Evolutionary conservation across 306 rosid species (phyloP).

Genomic region (Quercus dentata): DNA sequence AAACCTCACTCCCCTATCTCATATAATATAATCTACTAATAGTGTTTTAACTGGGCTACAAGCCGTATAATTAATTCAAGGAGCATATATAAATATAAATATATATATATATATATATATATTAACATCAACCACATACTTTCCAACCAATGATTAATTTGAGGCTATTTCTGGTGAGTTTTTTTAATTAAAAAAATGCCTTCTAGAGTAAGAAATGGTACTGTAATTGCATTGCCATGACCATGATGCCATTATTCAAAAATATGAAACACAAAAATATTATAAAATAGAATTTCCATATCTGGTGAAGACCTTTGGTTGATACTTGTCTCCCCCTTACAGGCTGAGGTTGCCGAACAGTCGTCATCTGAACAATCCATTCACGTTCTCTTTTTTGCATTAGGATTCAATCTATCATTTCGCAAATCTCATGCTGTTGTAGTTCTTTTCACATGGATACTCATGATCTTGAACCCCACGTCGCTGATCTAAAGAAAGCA

Average conservation of each 20-base stretch:
- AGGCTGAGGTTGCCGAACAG: slow-evolving; percentile 51
- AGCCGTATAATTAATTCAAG: background rate
- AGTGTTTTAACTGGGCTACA: slow-evolving; percentile 1
- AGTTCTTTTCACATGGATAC: slow-evolving; percentile 53
- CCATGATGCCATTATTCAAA: background rate
- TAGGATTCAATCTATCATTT: slow-evolving; percentile 41
- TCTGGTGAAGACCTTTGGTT: slow-evolving; percentile 38
- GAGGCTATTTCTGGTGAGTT: background rate
- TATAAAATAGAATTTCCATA: slow-evolving; percentile 10
- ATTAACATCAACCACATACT: slow-evolving; percentile 2
- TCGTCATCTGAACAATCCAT: slow-evolving; percentile 52
- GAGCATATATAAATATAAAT: slow-evolving; percentile 16
- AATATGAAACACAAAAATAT: background rate
- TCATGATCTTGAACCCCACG: slow-evolving; percentile 59
- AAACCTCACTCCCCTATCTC: background rate
- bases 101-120: slow-evolving; percentile 7
- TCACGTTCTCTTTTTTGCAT: slow-evolving; percentile 45
- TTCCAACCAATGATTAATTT: background rate
- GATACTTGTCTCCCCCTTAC: slow-evolving; percentile 53
- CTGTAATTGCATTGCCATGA: background rate
- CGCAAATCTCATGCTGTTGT: slow-evolving; percentile 40
- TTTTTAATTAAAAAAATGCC: too few relatives aligned
- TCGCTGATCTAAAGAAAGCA: slow-evolving; percentile 28
- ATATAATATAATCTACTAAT: background rate
- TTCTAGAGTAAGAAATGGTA: background rate